Conservation (phyloP, 495 filamentous ascomycete genomes). For the Penicillium egyptiacum region DNA sequence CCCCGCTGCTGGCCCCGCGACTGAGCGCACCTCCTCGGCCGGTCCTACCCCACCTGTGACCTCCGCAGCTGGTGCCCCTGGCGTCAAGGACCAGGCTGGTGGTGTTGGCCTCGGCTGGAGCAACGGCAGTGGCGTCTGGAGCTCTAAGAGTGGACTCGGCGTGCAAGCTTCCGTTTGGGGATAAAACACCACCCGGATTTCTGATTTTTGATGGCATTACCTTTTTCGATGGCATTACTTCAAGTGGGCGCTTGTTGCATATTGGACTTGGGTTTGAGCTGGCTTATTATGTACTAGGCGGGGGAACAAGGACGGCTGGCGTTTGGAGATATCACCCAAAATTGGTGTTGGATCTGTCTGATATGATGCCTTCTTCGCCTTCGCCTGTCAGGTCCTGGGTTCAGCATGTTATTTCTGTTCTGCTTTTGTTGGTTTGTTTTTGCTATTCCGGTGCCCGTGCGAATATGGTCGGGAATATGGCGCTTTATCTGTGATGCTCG, state of each 20-base stretch:
- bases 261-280: conserved; percentile 10
- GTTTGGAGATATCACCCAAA: not conserved
- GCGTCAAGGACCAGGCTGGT: conserved; percentile 49
- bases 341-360: not conserved
- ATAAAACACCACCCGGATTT: conserved; percentile 35
- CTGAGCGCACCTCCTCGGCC: conserved; percentile 62
- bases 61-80: conserved; percentile 26
- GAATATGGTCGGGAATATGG: conserved; percentile 22
- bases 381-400: not conserved
- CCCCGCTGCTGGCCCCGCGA: conserved; percentile 38
- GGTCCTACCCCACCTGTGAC: conserved; percentile 57
- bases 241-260: conserved; percentile 3
- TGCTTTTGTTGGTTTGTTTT: conserved; percentile 1
- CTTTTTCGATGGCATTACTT: conserved; percentile 2
- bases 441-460: conserved; percentile 4
- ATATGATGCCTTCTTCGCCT: conserved; percentile 2
- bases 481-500: conserved; percentile 19
- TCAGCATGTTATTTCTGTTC: conserved; percentile 4
- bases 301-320: not conserved
- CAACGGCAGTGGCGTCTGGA: conserved; percentile 71
- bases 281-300: not conserved
- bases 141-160: conserved; percentile 66
- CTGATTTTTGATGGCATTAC: not conserved
- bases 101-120: conserved; percentile 68
- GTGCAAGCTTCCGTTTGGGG: conserved; percentile 79